Evolutionary conservation across 163 green algal species (phyloP).

Genomic region (Dunaliella salina): DNA sequence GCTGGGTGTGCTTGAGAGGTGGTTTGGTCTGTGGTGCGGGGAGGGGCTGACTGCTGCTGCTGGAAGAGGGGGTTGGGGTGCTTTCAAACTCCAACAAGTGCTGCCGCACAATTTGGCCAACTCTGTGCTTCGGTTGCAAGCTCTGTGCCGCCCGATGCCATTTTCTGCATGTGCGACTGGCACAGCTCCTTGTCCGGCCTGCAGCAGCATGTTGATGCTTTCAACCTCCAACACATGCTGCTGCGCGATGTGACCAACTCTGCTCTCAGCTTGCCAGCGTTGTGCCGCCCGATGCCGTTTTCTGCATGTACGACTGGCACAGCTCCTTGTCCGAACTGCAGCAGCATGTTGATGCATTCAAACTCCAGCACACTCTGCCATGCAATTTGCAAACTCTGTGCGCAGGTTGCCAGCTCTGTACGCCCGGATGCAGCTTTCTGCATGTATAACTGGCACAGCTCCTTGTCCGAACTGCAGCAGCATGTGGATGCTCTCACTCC

Average conservation of each 20-base stretch:
- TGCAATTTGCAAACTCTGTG: background rate
- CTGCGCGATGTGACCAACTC: background rate
- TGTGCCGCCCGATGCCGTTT: background rate
- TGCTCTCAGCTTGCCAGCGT: background rate
- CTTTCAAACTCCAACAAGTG: too few species aligned
- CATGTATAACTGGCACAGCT: background rate
- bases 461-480: background rate
- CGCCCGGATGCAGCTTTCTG: background rate
- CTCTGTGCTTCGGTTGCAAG: background rate
- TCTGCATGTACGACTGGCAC: background rate
- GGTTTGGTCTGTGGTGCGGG: too few species aligned
- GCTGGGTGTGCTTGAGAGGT: too few species aligned
- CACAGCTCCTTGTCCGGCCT: background rate
- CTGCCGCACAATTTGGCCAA: too few species aligned
- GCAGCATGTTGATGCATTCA: background rate
- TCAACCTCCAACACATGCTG: background rate
- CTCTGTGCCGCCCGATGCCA: background rate
- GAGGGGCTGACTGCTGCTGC: too few species aligned
- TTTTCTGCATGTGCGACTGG: background rate
- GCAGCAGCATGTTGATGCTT: background rate
- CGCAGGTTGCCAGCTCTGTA: background rate
- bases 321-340: background rate
- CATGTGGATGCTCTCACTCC: background rate
- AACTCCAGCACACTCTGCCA: too few species aligned
- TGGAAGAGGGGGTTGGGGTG: too few species aligned